These are phyloP conservation scores for Ambrosia trifida DNA, from an alignment of 129 eudicot species.

Conservation along the genomic window DNA sequence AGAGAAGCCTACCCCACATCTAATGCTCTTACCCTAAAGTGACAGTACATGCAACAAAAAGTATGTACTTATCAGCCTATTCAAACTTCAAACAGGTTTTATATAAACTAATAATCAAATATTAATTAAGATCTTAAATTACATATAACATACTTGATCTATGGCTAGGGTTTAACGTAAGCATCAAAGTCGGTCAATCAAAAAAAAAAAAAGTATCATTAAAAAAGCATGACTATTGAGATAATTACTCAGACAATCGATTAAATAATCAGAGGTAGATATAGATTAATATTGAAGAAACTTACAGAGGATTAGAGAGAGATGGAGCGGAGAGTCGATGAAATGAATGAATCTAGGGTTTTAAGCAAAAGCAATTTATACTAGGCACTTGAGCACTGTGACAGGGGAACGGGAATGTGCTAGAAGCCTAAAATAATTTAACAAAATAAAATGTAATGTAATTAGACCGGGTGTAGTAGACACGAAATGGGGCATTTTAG, in stretches of 20 bases:
- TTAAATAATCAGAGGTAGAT: background rate
- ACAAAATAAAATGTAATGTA: too few relatives aligned
- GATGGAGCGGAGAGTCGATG: constrained; percentile 20
- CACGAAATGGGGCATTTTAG: too few relatives aligned
- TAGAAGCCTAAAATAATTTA: background rate
- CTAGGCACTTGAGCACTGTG: background rate
- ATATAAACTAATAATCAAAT: background rate
- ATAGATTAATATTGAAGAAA: constrained; percentile 1
- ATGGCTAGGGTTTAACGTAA: constrained; percentile 23
- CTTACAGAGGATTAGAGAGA: constrained; percentile 27
- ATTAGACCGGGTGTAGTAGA: too few relatives aligned
- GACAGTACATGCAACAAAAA: background rate
- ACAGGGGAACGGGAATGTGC: background rate
- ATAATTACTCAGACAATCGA: constrained; percentile 6
- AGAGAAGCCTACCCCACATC: background rate
- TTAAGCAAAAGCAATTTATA: background rate
- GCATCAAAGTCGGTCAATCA: constrained; percentile 17
- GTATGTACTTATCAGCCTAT: too few relatives aligned
- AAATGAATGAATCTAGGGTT: constrained; percentile 1
- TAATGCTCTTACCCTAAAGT: background rate
- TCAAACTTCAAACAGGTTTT: background rate
- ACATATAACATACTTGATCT: background rate
- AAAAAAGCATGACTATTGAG: background rate
- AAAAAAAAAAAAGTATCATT: background rate
- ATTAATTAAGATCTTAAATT: background rate